phyloP scores from a whole-genome alignment of 2,329 filamentous ascomycete genomes.

The Fusarium tricinctum region DNA sequence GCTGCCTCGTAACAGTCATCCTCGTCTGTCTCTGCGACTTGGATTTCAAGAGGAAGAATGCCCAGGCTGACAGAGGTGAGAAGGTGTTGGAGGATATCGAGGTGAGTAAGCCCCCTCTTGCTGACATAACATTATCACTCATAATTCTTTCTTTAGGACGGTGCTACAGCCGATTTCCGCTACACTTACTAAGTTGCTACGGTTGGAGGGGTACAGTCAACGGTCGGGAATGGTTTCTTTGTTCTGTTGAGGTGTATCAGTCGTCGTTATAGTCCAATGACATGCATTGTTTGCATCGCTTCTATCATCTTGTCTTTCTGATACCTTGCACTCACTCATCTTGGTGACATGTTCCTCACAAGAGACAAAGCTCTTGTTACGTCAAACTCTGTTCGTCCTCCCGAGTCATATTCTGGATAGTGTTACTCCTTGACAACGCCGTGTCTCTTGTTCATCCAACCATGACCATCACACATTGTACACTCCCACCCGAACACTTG shows the following conservation, averaged over 20 bases:
- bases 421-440: constrained; percentile 34
- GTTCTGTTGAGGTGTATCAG: constrained; percentile 22
- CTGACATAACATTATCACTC: constrained; percentile 24
- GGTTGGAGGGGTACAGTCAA: neutral
- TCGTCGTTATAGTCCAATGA: constrained; percentile 18
- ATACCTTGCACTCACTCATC: constrained; percentile 14
- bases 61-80: constrained; percentile 67
- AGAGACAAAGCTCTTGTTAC: constrained; percentile 23
- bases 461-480: constrained; percentile 38
- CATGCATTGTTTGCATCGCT: constrained; percentile 16
- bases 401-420: constrained; percentile 27
- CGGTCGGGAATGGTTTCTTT: neutral
- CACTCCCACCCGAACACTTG: constrained; percentile 27
- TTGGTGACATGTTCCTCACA: constrained; percentile 30
- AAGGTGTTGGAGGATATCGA: constrained; percentile 65
- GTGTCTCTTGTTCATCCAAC: constrained; percentile 42
- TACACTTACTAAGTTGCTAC: constrained; percentile 52
- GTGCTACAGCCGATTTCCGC: constrained; percentile 51
- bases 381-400: constrained; percentile 24
- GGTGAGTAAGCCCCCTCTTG: constrained; percentile 55
- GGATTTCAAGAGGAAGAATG: constrained; percentile 61
- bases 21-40: constrained; percentile 60
- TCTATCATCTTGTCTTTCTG: constrained; percentile 7
- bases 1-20: constrained; percentile 61
- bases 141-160: constrained; percentile 43